phyloP scores from a whole-genome alignment of 2,329 filamentous ascomycete genomes.

The Gnomoniopsis sp. region DNA sequence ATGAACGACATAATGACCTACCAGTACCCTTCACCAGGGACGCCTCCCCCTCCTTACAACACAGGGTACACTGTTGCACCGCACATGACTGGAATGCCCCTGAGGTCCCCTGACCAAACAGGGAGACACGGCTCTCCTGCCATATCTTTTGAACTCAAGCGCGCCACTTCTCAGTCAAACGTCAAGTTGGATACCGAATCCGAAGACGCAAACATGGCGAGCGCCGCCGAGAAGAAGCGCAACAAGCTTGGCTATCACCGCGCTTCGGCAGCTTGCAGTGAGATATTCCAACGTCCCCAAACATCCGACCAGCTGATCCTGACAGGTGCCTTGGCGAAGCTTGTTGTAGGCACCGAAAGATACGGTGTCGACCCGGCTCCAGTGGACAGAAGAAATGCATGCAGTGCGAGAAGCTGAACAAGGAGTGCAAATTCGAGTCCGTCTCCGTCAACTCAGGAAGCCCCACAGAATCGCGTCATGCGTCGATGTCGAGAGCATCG shows the following conservation, averaged over 20 bases:
- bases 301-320: constrained; percentile 7
- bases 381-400: constrained; percentile 76
- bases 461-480: constrained; percentile 41
- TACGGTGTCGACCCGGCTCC: constrained; percentile 74
- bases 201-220: constrained; percentile 32
- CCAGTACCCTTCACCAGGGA: constrained; percentile 38
- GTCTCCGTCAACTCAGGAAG: constrained; percentile 83
- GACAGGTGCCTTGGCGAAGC: constrained; percentile 45
- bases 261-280: constrained; percentile 93
- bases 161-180: constrained; percentile 48
- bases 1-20: constrained; percentile 47
- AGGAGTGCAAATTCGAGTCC: constrained; percentile 88
- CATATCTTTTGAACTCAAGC: constrained; percentile 41
- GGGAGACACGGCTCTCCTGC: constrained; percentile 19
- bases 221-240: constrained; percentile 55
- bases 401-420: constrained; percentile 92
- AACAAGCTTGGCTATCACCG: constrained; percentile 96
- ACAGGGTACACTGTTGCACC: constrained; percentile 34
- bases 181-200: constrained; percentile 28
- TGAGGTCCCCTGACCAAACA: constrained; percentile 21
- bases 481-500: constrained; percentile 36
- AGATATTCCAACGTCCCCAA: constrained; percentile 38
- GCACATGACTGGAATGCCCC: constrained; percentile 28
- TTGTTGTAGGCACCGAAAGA: constrained; percentile 90
- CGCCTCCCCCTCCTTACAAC: constrained; percentile 36